These are phyloP conservation scores for Neonectria ditissima DNA, from an alignment of 2,329 filamentous ascomycete species.

Conservation along the genomic window DNA sequence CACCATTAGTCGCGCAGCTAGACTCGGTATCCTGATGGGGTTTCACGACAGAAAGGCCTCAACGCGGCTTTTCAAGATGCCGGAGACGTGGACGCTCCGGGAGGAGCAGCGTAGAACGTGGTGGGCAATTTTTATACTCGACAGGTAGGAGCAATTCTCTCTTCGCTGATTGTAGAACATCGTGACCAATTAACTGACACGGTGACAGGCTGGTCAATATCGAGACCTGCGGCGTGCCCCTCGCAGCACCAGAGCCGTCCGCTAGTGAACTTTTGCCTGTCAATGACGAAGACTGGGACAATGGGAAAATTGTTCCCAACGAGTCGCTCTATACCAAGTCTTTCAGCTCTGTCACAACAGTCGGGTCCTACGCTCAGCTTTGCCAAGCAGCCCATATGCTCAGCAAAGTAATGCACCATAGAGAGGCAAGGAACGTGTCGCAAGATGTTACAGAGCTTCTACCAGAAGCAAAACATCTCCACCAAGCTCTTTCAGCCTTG, in stretches of 20 bases:
- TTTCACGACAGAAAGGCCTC: slow-evolving; percentile 18
- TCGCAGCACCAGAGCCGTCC: slow-evolving; percentile 27
- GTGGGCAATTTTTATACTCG: slow-evolving; percentile 39
- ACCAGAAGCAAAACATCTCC: slow-evolving; percentile 30
- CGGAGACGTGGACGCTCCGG: slow-evolving; percentile 32
- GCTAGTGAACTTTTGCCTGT: slow-evolving; percentile 30
- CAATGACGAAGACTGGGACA: slow-evolving; percentile 36
- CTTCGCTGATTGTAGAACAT: too few species aligned
- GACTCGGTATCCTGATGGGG: slow-evolving; percentile 34
- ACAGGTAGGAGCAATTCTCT: slow-evolving; percentile 20
- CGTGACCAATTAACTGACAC: neutral
- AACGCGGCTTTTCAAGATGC: slow-evolving; percentile 27
- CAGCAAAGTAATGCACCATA: slow-evolving; percentile 32
- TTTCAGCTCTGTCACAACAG: slow-evolving; percentile 26
- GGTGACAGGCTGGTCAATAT: slow-evolving; percentile 26
- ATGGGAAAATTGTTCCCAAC: slow-evolving; percentile 29
- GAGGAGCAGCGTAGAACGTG: slow-evolving; percentile 37
- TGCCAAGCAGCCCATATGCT: slow-evolving; percentile 39
- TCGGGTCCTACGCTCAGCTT: slow-evolving; percentile 30
- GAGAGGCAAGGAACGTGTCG: slow-evolving; percentile 1
- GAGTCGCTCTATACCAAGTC: slow-evolving; percentile 31
- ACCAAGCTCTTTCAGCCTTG: slow-evolving; percentile 27
- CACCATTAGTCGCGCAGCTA: slow-evolving; percentile 33
- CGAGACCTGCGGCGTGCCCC: slow-evolving; percentile 16
- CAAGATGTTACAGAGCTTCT: slow-evolving; percentile 18